A percentile compares a stretch with the other conserved stretches of the same genome.
Evolutionary conservation across 306 rosid species (phyloP).

Genomic region (Aeschynomene evenia): DNA sequence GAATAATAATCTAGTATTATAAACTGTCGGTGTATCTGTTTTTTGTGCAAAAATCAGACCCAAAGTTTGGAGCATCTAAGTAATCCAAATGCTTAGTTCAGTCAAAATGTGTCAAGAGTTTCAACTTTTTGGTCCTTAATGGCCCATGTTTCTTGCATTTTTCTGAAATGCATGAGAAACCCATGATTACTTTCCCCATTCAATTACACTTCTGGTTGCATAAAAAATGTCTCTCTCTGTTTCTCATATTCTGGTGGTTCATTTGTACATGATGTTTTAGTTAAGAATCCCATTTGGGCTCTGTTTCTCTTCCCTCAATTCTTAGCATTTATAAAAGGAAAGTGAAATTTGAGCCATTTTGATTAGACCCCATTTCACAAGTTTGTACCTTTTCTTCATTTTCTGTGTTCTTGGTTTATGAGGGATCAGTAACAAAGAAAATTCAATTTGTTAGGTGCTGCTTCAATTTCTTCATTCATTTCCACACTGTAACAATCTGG

Average conservation of each 20-base stretch:
- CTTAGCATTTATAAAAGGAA: background rate
- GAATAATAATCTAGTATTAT: constrained; percentile 19
- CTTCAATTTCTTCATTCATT: constrained; percentile 34
- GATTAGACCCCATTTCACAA: constrained; percentile 20
- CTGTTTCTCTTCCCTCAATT: background rate
- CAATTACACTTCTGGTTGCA: background rate
- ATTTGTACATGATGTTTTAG: background rate
- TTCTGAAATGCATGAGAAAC: constrained; percentile 35
- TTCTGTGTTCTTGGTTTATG: constrained; percentile 19
- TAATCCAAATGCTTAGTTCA: constrained; percentile 33
- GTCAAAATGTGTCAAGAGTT: constrained; percentile 45
- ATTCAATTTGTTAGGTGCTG: background rate
- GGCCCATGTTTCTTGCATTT: constrained; percentile 20
- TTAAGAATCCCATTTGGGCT: background rate
- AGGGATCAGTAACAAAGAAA: constrained; percentile 7
- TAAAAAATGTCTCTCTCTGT: background rate
- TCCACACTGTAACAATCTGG: constrained; percentile 12
- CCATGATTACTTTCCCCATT: constrained; percentile 31
- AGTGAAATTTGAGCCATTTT: background rate
- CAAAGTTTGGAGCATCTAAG: constrained; percentile 65
- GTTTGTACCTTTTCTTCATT: constrained; percentile 2
- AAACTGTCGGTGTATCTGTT: constrained; percentile 54
- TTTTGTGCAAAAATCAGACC: constrained; percentile 44
- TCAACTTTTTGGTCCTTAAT: constrained; percentile 35
- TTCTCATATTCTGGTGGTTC: background rate